These are phyloP conservation scores for Salix suchowensis DNA, from an alignment of 345 rosid species.

Conservation along the genomic window DNA sequence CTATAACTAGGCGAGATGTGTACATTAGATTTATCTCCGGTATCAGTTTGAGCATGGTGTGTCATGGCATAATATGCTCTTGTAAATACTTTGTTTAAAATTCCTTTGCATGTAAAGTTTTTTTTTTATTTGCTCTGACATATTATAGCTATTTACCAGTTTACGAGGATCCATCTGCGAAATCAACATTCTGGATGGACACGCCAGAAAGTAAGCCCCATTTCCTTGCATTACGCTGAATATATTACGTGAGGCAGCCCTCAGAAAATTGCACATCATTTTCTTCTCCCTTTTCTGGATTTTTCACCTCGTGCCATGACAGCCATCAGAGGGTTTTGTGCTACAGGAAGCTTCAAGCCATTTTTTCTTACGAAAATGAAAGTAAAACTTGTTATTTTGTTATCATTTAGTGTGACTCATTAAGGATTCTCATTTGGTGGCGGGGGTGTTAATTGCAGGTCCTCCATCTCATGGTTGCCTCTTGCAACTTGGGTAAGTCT, in stretches of 20 bases:
- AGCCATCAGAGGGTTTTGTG: not conserved
- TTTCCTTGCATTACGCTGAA: not conserved
- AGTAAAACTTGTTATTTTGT: not conserved
- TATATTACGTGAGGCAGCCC: not conserved
- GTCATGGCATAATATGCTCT: no score
- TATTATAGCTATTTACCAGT: not conserved
- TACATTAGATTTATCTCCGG: no score
- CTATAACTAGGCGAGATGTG: no score
- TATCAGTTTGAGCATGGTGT: no score
- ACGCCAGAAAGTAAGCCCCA: not conserved
- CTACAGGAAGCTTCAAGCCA: not conserved
- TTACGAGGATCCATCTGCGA: not conserved
- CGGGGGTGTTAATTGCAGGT: conserved; percentile 43
- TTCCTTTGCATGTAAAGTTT: not conserved
- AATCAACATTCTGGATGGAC: not conserved
- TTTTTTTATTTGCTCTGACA: not conserved
- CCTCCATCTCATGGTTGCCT: conserved; percentile 55
- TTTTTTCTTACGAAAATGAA: not conserved
- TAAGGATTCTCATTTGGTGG: conserved; percentile 2
- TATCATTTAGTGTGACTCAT: not conserved
- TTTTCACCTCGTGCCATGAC: not conserved
- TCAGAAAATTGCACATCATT: not conserved
- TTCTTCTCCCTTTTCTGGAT: conserved; percentile 4
- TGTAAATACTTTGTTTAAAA: not conserved
- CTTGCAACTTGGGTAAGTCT: conserved; percentile 47